phyloP scores from a whole-genome alignment of 306 rosid genomes.

The Prunus mume region DNA sequence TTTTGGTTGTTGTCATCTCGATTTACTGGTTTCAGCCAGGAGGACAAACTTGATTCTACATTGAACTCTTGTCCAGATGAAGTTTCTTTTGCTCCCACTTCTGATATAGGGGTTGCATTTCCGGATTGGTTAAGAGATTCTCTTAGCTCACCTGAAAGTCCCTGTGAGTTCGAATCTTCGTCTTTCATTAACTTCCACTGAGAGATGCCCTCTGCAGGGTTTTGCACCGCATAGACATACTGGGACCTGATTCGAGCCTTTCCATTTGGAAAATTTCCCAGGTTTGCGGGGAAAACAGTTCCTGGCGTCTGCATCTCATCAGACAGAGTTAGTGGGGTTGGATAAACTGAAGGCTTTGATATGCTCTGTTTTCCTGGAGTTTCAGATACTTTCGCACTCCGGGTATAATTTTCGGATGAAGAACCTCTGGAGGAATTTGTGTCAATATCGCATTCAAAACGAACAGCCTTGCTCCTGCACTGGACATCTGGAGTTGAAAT shows the following conservation, averaged over 20 bases:
- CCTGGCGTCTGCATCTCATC: conserved; percentile 97
- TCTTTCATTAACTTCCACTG: conserved; percentile 42
- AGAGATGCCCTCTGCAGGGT: conserved; percentile 41
- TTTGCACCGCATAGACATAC: conserved; percentile 50
- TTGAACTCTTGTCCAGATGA: conserved; percentile 36
- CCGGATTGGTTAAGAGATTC: conserved; percentile 40
- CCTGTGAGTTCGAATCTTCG: conserved; percentile 39
- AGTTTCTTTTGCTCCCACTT: conserved; percentile 29
- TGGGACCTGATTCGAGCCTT: conserved; percentile 67
- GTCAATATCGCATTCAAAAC: conserved; percentile 57
- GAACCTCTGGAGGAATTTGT: conserved; percentile 46
- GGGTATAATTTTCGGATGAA: conserved; percentile 45
- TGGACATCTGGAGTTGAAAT: conserved; percentile 38
- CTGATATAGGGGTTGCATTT: conserved; percentile 38
- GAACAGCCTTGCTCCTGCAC: conserved; percentile 66
- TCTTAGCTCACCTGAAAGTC: conserved; percentile 43
- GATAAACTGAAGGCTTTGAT: conserved; percentile 53
- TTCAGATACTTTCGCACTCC: conserved; percentile 31
- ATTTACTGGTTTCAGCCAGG: conserved; percentile 60
- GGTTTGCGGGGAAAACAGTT: conserved; percentile 69
- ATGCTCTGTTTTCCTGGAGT: conserved; percentile 50
- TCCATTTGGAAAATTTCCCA: conserved; percentile 44
- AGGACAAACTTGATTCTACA: conserved; percentile 62
- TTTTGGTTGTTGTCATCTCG: conserved; percentile 33
- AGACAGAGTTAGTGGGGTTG: conserved; percentile 76